phyloP scores from a whole-genome alignment of 257 asterid species.

The Gentiana macrophylla region DNA sequence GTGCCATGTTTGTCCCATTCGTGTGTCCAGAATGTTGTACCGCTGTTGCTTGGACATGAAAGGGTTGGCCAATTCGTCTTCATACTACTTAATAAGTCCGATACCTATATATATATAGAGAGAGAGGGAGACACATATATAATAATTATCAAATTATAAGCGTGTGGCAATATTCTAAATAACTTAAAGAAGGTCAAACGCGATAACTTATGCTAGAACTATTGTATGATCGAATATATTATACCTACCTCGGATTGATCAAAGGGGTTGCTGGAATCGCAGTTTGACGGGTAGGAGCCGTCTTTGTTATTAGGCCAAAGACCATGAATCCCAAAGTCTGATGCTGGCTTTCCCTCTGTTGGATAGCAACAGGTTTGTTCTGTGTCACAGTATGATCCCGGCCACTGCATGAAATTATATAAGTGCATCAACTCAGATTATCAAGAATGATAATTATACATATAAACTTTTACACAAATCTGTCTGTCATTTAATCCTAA shows the following conservation, averaged over 20 bases:
- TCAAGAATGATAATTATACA: no score
- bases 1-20: conserved; percentile 91
- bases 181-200: no score
- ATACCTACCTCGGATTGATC: conserved; percentile 48
- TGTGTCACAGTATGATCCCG: conserved; percentile 72
- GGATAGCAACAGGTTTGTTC: conserved; percentile 75
- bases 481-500: no score
- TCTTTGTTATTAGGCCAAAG: conserved; percentile 66
- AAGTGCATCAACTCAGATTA: not conserved
- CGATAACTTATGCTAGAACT: no score
- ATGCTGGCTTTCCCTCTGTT: conserved; percentile 55
- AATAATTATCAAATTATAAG: no score
- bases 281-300: conserved; percentile 72
- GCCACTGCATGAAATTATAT: conserved; percentile 37
- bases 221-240: not conserved
- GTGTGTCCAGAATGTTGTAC: conserved; percentile 65
- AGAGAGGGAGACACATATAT: no score
- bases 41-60: conserved; percentile 65
- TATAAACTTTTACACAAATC: no score
- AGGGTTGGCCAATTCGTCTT: conserved; percentile 61
- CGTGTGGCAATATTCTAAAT: no score
- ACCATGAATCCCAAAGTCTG: conserved; percentile 76
- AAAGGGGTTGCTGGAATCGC: conserved; percentile 45
- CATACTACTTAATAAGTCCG: conserved; percentile 60
- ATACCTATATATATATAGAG: conserved; percentile 23